These are phyloP conservation scores for Entonaema liquescens DNA, from an alignment of 495 filamentous ascomycete species.

Conservation along the genomic window DNA sequence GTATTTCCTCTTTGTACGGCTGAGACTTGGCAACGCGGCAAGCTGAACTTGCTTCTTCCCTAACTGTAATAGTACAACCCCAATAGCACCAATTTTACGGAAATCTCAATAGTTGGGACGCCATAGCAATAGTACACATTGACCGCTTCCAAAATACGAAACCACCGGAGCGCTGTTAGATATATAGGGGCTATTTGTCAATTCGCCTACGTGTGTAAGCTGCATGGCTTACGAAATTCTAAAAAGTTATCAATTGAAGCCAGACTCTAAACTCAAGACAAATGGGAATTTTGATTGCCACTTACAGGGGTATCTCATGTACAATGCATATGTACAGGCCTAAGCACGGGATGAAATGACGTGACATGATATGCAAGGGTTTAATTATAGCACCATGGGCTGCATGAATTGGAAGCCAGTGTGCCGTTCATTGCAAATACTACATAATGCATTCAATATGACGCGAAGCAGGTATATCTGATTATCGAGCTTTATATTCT, in stretches of 20 bases:
- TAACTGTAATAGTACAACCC: neutral
- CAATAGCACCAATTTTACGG: neutral
- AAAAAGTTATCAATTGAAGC: neutral
- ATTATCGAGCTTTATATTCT: neutral
- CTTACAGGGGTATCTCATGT: neutral
- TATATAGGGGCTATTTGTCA: neutral
- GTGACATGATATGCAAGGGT: conserved; percentile 5
- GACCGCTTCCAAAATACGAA: neutral
- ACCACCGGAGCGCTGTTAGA: neutral
- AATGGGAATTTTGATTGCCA: conserved; percentile 2
- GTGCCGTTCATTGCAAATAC: neutral
- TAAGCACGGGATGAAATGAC: conserved; percentile 1
- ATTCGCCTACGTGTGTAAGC: neutral
- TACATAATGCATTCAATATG: neutral
- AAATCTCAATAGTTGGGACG: neutral
- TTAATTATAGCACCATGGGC: neutral
- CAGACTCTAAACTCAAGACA: neutral
- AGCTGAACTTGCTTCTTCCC: neutral
- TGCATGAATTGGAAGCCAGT: neutral
- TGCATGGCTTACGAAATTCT: too few relatives aligned
- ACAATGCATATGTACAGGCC: neutral
- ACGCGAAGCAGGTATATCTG: neutral
- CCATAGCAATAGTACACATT: neutral
- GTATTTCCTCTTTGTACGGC: conserved; percentile 11
- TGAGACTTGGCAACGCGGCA: conserved; percentile 19